A percentile compares a stretch with the other conserved stretches of the same genome.
Conservation (phyloP, 305 asterid species). For the Fraxinus floribunda region DNA sequence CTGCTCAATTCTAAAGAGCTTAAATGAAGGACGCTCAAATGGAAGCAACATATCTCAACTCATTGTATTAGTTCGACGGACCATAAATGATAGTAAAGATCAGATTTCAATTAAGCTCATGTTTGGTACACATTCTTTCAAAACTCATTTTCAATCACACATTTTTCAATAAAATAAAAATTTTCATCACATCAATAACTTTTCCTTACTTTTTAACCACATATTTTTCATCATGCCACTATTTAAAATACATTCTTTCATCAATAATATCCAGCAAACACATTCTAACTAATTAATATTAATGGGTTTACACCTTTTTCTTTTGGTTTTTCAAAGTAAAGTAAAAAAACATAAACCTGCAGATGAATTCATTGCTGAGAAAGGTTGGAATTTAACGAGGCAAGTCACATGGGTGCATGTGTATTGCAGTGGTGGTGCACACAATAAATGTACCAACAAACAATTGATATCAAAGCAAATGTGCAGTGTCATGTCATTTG, state of each 20-base stretch:
- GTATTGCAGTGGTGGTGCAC: not conserved
- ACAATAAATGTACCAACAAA: not conserved
- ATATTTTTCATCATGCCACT: too few relatives aligned
- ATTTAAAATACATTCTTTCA: too few relatives aligned
- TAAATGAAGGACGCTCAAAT: not conserved
- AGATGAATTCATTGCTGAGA: not conserved
- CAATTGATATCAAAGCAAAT: constrained; percentile 4
- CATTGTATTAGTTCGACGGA: not conserved
- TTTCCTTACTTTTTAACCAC: too few relatives aligned
- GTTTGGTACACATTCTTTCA: too few relatives aligned
- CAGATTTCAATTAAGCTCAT: too few relatives aligned
- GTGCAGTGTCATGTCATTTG: not conserved
- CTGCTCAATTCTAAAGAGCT: not conserved
- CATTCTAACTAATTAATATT: not conserved
- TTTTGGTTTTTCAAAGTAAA: not conserved
- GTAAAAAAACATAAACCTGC: not conserved
- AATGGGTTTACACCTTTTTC: not conserved
- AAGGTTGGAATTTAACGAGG: not conserved
- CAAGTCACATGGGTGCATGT: constrained; percentile 10
- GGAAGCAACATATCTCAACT: not conserved
- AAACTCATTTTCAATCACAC: too few relatives aligned
- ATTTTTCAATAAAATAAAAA: too few relatives aligned
- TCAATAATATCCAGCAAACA: too few relatives aligned
- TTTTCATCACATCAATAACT: too few relatives aligned
- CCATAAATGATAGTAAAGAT: not conserved